phyloP scores from a whole-genome alignment of 805 yeast genomes.

The Suhomyces tanzawaensis region DNA sequence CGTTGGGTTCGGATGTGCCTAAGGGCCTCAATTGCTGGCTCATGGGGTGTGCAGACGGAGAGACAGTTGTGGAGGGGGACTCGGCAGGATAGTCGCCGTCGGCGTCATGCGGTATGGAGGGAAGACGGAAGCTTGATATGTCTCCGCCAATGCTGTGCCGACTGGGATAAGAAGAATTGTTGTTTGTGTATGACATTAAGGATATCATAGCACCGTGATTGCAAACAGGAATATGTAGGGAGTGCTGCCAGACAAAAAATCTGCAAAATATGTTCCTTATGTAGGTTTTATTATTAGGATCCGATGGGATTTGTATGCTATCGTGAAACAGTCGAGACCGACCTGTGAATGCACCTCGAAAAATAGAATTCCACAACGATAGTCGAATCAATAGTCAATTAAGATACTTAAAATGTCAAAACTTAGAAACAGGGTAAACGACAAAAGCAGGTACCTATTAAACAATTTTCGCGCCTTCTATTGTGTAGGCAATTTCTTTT shows the following conservation, averaged over 20 bases:
- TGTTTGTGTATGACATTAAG: conserved; percentile 7
- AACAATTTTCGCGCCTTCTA: background rate
- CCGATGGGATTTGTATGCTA: too few relatives aligned
- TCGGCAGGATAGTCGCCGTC: background rate
- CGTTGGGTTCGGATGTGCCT: background rate
- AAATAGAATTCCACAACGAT: too few relatives aligned
- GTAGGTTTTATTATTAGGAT: too few relatives aligned
- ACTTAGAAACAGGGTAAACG: too few relatives aligned
- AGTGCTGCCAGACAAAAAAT: too few relatives aligned
- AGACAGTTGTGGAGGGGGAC: background rate
- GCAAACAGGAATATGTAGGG: too few relatives aligned
- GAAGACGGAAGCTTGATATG: too few relatives aligned
- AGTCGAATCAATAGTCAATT: too few relatives aligned
- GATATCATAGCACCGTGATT: conserved; percentile 6
- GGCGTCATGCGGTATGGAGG: background rate
- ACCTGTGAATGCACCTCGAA: too few relatives aligned
- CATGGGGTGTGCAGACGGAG: background rate
- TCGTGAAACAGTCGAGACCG: too few relatives aligned
- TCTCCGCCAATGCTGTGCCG: conserved; percentile 1
- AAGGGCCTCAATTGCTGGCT: background rate
- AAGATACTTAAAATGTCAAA: background rate
- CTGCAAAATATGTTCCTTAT: background rate
- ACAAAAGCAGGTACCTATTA: background rate
- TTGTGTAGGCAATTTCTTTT: background rate
- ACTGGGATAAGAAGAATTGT: background rate